Base-by-base conservation (phyloP, 352 stramenopile species). In the Pythium graminicola region DNA sequence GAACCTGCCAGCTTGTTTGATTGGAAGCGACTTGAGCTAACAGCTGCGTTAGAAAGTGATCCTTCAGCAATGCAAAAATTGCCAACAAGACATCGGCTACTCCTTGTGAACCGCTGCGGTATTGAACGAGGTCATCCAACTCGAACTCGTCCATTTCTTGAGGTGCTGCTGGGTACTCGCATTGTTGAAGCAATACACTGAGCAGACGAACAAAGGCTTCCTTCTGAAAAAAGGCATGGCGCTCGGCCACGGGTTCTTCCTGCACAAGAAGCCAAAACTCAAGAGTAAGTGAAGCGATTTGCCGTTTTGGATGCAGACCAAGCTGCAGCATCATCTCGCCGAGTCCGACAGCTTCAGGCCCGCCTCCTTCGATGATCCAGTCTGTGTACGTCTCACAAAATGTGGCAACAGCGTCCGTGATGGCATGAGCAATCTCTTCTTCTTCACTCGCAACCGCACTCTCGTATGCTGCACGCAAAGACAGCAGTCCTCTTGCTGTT, bases 201-300 rank as follows among this genome's bases (percentile, higher is more conserved):
- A 85, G 70, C 26, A 89, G 65, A 16, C 64, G 69, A 20, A 70
- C 36, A 40, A 81, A 89, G 1, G 73, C 73, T 27, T 84, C 69
- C 16, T 64, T 64, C 55, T 79, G 69, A 58, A 74, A 86, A 60
- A 78, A 89, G 1, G 53, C 38, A 38, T 70, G 52, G 8, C 78
- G 75, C 28, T 72, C 71, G 10, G 61, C 64, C 5, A 89, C 75
- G n/a, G 75, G 72, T 32, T 81, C 72, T n/a, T 86, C 78, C 36
- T 85, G 73, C 33, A 85, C 70, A 1, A 86, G 46, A 4, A 85
- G 49, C 78, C 78, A 89, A 49, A 89, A 89, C 50, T 89, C 78
- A 2, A 89, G 64, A 19, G 78, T 85, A 26, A 89, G 63, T 11
- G 74, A 85, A 22, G 78, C 75, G 27, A 89, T 89, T 53, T 86